phyloP scores from a whole-genome alignment of 345 rosid species.

The Syzygium oleosum region DNA sequence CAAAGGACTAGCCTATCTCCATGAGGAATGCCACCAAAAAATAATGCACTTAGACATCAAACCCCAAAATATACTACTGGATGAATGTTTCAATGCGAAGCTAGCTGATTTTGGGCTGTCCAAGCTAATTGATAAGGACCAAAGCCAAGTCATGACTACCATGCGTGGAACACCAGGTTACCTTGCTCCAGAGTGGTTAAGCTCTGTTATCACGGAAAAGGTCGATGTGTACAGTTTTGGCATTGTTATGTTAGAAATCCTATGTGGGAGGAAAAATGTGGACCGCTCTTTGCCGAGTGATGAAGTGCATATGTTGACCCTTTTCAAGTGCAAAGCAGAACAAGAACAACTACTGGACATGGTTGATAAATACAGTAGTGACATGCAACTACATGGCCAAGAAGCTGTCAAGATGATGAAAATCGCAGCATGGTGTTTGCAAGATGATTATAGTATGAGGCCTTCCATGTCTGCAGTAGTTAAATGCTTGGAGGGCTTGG shows the following conservation, averaged over 20 bases:
- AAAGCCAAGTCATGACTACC: background rate
- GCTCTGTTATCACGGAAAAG: background rate
- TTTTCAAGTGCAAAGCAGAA: background rate
- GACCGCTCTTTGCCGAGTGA: background rate
- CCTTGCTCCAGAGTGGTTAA: background rate
- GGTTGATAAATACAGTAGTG: background rate
- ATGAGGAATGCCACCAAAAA: background rate
- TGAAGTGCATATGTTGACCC: background rate
- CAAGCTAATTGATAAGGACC: fast-evolving
- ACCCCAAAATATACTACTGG: background rate
- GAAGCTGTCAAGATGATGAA: background rate
- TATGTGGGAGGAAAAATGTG: background rate
- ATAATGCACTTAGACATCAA: background rate
- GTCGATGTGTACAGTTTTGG: background rate
- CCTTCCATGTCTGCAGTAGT: background rate
- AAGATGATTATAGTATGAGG: background rate
- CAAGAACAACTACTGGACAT: background rate
- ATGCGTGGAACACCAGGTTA: background rate
- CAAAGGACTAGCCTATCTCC: background rate
- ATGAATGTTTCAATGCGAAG: background rate
- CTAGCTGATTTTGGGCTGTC: background rate
- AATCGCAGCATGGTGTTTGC: background rate
- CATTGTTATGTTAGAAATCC: background rate
- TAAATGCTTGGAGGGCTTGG: background rate
- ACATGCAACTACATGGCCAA: background rate